Conservation (phyloP, 805 yeast species). For the Pichia occidentalis region DNA sequence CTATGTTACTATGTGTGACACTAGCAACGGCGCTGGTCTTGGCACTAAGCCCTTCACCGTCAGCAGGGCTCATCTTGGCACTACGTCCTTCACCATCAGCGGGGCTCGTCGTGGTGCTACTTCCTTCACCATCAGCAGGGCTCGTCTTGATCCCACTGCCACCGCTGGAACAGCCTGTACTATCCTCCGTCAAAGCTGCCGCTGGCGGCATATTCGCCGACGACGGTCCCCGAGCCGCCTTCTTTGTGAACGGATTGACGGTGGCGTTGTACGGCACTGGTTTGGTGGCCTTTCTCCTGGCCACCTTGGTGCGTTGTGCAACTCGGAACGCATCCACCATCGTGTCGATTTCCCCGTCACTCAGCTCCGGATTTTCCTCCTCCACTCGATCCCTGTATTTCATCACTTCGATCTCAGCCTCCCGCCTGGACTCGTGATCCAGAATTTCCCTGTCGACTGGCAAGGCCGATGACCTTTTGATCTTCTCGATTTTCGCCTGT, state of each 20-base stretch:
- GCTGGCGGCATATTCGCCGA: no score
- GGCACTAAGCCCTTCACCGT: no score
- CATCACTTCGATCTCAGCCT: conserved; percentile 41
- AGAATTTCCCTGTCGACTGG: conserved; percentile 25
- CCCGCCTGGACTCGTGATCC: conserved; percentile 33
- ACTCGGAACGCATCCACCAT: conserved; percentile 27
- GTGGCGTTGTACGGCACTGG: conserved; percentile 13
- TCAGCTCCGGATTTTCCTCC: conserved; percentile 33
- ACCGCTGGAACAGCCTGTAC: no score
- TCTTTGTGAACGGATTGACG: conserved; percentile 17
- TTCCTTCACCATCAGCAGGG: no score
- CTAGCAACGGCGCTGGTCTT: no score
- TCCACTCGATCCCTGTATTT: conserved; percentile 47
- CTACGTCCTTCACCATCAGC: no score
- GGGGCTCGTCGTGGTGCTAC: no score
- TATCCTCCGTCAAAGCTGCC: no score
- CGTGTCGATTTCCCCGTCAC: conserved; percentile 32
- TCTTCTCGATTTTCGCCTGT: conserved; percentile 13
- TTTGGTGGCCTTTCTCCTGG: conserved; percentile 2
- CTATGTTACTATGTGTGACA: no score
- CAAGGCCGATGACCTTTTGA: conserved; percentile 7
- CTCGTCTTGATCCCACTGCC: no score
- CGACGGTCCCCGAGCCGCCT: no score
- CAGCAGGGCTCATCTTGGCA: no score
- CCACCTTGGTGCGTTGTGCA: conserved; percentile 11